Conservation (phyloP, 345 rosid genomes). For the Citrus sp. region DNA sequence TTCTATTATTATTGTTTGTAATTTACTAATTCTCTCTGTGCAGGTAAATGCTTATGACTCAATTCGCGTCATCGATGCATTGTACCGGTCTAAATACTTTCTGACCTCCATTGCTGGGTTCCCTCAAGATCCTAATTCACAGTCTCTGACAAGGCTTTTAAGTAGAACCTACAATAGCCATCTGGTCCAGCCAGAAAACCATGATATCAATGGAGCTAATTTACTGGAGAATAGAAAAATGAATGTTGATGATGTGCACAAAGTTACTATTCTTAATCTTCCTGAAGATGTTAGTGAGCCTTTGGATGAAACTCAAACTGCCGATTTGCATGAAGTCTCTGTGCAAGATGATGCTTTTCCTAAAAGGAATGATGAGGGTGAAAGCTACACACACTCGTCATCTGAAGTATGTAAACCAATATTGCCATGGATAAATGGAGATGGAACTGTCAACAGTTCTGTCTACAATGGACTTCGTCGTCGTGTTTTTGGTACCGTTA, state of each 20-base stretch:
- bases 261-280: constrained; percentile 84
- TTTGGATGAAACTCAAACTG: constrained; percentile 24
- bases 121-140: constrained; percentile 27
- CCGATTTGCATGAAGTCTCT: constrained; percentile 30
- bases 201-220: constrained; percentile 22
- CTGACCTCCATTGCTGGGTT: constrained; percentile 40
- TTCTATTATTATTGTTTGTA: not conserved
- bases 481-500: constrained; percentile 75
- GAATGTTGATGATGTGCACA: constrained; percentile 47
- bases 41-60: constrained; percentile 79
- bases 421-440: constrained; percentile 90
- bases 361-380: constrained; percentile 18
- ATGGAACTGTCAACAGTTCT: constrained; percentile 64
- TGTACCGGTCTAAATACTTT: constrained; percentile 77
- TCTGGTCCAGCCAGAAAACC: constrained; percentile 26
- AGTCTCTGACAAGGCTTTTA: constrained; percentile 29
- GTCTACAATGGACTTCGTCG: constrained; percentile 78
- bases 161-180: constrained; percentile 30
- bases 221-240: constrained; percentile 20
- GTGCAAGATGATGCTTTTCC: constrained; percentile 17
- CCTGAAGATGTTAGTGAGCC: constrained; percentile 53
- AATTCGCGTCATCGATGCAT: constrained; percentile 69
- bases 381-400: constrained; percentile 20
- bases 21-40: constrained; percentile 8
- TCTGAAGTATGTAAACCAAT: constrained; percentile 50